Percentiles rank a stretch among this genome's conserved stretches.
These are phyloP conservation scores for Macroventuria anomochaeta DNA, from an alignment of 2,329 filamentous ascomycete species.

Conservation along the genomic window DNA sequence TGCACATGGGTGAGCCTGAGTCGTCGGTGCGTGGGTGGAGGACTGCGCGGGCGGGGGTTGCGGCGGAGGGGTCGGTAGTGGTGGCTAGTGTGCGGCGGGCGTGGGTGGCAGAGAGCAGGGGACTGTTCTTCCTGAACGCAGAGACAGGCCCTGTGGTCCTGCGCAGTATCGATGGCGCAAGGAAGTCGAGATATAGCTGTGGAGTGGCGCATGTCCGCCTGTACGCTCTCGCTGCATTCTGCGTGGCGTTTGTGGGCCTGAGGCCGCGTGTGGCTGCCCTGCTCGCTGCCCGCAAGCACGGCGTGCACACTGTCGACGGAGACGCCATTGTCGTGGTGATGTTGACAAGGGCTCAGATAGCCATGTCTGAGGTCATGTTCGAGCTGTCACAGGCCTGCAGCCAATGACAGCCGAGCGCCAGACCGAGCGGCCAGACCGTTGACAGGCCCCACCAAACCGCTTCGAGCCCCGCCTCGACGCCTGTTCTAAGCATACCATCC, in stretches of 20 bases:
- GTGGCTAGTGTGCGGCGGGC: constrained; percentile 46
- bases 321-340: constrained; percentile 31
- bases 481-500: constrained; percentile 9
- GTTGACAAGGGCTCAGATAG: constrained; percentile 5
- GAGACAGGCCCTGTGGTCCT: not conserved
- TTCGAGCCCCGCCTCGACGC: constrained; percentile 5
- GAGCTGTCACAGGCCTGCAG: constrained; percentile 9
- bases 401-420: constrained; percentile 19
- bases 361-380: constrained; percentile 24
- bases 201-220: constrained; percentile 32
- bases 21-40: constrained; percentile 81
- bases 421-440: constrained; percentile 21
- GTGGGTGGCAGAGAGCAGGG: not conserved
- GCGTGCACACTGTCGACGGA: constrained; percentile 38
- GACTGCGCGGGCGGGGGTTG: constrained; percentile 46
- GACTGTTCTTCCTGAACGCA: not conserved
- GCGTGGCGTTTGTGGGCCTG: constrained; percentile 9
- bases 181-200: constrained; percentile 41
- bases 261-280: not conserved
- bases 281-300: constrained; percentile 38
- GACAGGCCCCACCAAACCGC: constrained; percentile 4
- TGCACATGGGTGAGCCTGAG: constrained; percentile 79
- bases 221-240: constrained; percentile 26
- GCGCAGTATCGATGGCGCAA: constrained; percentile 30
- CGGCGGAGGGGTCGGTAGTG: constrained; percentile 27